Base-by-base conservation (phyloP, 1,284 basidiomycete species). In the Cutaneotrichosporon sp. region DNA sequence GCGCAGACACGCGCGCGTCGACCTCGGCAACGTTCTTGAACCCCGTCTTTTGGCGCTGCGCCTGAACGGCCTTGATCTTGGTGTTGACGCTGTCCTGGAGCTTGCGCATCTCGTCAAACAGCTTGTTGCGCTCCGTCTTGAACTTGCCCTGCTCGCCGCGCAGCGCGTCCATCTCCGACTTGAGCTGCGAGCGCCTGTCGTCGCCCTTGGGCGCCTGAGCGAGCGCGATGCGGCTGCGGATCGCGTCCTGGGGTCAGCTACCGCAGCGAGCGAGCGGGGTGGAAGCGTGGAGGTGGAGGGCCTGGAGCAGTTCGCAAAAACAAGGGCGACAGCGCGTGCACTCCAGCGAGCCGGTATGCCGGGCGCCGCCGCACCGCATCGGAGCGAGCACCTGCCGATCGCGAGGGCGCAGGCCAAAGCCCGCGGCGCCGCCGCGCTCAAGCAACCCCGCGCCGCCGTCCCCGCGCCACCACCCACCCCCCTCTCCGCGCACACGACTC, bases 11-110 rank as follows among this genome's bases (percentile, higher is more conserved):
- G 16, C 89, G 89, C 49, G 86, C 83, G 72, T 99, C 95, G 56
- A 98, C 85, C 59, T 99, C 95, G n/a, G 85, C 86, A 25, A 90
- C 86, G 45, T 85, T 88, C 82, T 90, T 95, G 83, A 87, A 97
- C n/a, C 87, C 83, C 0, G 86, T 84, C 81, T 97, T 98, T 57
- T 84, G 81, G 78, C 89, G 91, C 31, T 89, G 84, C 38, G 89
- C 84, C 76, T 97, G 89, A 64, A 97, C 83, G 71, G 94, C 92
- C 80, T 95, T 95, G 75, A 90, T 85, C 91, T 94, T 97, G 82
- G 90, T 91, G 72, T 87, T 83, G 56, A 95, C 84, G 49, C 78
- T 82, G 18, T 97, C 95, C 76, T 97, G 88, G 56, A 95, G 75
- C 27, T 84, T 72, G 75, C 91, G 92, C 66, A 98, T 81, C 80